phyloP scores from a whole-genome alignment of 2,329 filamentous ascomycete species.

The Bipolaris oryzae region DNA sequence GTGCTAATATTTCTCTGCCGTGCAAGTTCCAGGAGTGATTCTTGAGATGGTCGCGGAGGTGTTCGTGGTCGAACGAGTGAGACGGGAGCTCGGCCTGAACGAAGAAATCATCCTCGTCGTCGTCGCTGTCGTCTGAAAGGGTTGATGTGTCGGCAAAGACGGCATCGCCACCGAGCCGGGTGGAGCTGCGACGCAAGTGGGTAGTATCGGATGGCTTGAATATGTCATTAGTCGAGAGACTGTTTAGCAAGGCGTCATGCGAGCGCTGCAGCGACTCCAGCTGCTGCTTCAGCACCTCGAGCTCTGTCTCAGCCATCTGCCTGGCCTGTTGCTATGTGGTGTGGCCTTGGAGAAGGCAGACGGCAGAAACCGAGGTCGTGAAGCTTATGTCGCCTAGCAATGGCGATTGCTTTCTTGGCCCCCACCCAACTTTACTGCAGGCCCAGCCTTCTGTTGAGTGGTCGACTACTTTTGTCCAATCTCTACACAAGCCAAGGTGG shows the following conservation, averaged over 20 bases:
- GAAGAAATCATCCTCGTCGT: constrained; percentile 46
- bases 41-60: constrained; percentile 54
- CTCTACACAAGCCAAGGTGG: constrained; percentile 22
- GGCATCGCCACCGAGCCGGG: constrained; percentile 30
- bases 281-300: constrained; percentile 43
- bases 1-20: constrained; percentile 50
- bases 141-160: constrained; percentile 45
- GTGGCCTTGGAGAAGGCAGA: not conserved
- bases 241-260: constrained; percentile 39
- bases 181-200: constrained; percentile 30
- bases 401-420: constrained; percentile 11
- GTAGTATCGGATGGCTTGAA: constrained; percentile 34
- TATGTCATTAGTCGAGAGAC: constrained; percentile 37
- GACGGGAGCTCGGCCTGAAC: constrained; percentile 50
- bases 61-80: constrained; percentile 52
- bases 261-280: constrained; percentile 42
- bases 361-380: not conserved
- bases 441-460: constrained; percentile 26
- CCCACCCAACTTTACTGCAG: constrained; percentile 26
- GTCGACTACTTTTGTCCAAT: constrained; percentile 22
- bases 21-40: constrained; percentile 52
- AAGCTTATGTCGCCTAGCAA: constrained; percentile 10
- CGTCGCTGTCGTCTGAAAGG: constrained; percentile 43
- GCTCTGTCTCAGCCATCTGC: constrained; percentile 35
- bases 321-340: not conserved